Evolutionary conservation across 2,329 filamentous ascomycete species (phyloP), one percentile per base, ranked within the genome.

Genomic region (Akanthomyces dipterigenus): DNA sequence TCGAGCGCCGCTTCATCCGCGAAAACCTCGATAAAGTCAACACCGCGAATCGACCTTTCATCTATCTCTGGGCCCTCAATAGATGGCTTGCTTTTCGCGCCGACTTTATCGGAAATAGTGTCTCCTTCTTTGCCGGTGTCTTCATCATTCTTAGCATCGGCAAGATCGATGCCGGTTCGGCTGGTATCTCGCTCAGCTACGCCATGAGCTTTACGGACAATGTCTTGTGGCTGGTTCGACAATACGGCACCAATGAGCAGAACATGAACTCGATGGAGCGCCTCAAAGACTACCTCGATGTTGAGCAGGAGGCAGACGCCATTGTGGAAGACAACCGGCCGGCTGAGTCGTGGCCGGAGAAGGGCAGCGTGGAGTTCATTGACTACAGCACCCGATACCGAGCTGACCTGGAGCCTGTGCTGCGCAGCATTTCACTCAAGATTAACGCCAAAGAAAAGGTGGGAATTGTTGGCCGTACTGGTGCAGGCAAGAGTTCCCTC

Each of bases 251-350:
- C 71, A 97, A 98, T 70, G 95, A 99, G 76, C 95, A 99, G 75
- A 98, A 97, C 76, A 98, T 99, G 95, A 99, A 99, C 76, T 93
- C 93, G 3, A 93, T 98, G 54, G 95, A 99, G 76, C 90, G 95
- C 70, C 88, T 99, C 71, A 96, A 96, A 78, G 95, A 99, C 72
- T 99, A 98, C 71, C 83, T 98, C 40, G 91, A 98, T 49, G 90
- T 99, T 1, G 93, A 98, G 68, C 93, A 97, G 73, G 95, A 99
- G 76, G 93, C 95, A 1, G 80, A 83, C 0, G 81, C 90, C 1
- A 79, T 96, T 45, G 83, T 96, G 45, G 86, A 91, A 60, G 86
- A 93, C 63, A 90, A 86, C 65, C 84, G 91, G 31, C 95, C 95
- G 7, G 81, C 88, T 0, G 75, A 81, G 5, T 87, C 90, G 70